Evolutionary conservation across 148 eudicot genomes (phyloP).

Genomic region (Hydrangea macrophylla): DNA sequence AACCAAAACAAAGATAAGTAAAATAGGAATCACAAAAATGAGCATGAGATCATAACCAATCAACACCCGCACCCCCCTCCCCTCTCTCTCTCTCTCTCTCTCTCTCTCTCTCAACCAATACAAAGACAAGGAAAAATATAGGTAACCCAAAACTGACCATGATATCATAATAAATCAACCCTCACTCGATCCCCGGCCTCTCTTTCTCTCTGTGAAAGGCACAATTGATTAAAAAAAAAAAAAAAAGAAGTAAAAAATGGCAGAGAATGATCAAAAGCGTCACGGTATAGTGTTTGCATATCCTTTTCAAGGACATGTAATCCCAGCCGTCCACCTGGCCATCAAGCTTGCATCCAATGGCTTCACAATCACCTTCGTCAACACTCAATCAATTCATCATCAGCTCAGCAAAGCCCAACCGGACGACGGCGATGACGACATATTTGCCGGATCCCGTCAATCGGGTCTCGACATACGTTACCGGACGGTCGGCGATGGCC

Average conservation of each 20-base stretch:
- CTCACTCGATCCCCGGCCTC: neutral
- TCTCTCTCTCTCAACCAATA: no score
- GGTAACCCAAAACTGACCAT: neutral
- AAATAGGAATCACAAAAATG: no score
- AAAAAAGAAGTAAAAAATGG: no score
- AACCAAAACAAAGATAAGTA: no score
- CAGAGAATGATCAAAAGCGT: neutral
- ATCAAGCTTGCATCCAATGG: neutral
- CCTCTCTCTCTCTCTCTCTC: no score
- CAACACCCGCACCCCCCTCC: no score
- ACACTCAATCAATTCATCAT: neutral
- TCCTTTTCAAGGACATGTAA: neutral
- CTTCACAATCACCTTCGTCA: neutral
- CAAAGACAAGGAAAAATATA: no score
- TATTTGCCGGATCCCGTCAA: neutral
- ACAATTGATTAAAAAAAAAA: no score
- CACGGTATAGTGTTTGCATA: neutral
- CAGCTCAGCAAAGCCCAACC: neutral
- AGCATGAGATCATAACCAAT: no score
- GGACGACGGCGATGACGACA: neutral
- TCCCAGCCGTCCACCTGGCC: neutral
- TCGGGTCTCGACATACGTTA: neutral
- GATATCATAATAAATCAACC: no score
- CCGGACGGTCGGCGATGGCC: neutral
- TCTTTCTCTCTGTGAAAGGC: neutral